Conservation (phyloP, 2,329 filamentous ascomycete species). For the Ascocoryne sarcoides region DNA sequence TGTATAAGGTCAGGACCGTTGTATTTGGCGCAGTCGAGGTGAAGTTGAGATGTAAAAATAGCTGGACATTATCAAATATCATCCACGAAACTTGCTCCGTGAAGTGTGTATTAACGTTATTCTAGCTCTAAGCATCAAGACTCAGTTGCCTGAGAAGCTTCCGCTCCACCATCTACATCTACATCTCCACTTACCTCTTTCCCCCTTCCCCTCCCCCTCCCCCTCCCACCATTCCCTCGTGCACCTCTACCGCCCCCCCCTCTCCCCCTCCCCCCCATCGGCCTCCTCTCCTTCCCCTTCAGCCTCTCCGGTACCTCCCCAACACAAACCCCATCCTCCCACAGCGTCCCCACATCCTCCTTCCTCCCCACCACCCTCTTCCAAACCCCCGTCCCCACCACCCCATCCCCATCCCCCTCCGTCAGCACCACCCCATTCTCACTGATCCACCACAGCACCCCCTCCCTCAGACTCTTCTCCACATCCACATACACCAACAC, state of each 20-base stretch:
- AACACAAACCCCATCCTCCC: slow-evolving; percentile 59
- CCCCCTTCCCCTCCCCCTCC: neutral
- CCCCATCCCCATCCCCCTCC: slow-evolving; percentile 48
- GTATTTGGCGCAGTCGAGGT: too few species aligned
- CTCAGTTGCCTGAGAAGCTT: too few species aligned
- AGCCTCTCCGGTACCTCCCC: slow-evolving; percentile 57
- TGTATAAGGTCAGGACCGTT: too few species aligned
- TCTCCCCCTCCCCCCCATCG: slow-evolving; percentile 21
- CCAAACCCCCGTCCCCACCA: slow-evolving; percentile 61
- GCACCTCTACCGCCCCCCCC: neutral
- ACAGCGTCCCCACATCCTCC: slow-evolving; percentile 54
- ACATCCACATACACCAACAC: slow-evolving; percentile 73
- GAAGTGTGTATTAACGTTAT: too few species aligned
- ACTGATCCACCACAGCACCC: slow-evolving; percentile 66
- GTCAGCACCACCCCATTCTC: slow-evolving; percentile 70
- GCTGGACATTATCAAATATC: too few species aligned
- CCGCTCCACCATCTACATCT: neutral
- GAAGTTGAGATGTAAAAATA: too few species aligned
- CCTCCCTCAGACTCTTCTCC: slow-evolving; percentile 51
- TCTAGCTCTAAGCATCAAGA: too few species aligned
- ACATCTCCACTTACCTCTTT: neutral
- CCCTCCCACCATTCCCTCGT: neutral
- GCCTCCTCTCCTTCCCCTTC: slow-evolving; percentile 41
- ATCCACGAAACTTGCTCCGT: too few species aligned
- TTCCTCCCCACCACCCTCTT: slow-evolving; percentile 58